Conservation (phyloP, 768 basidiomycete species). For the Collybia mongolica region DNA sequence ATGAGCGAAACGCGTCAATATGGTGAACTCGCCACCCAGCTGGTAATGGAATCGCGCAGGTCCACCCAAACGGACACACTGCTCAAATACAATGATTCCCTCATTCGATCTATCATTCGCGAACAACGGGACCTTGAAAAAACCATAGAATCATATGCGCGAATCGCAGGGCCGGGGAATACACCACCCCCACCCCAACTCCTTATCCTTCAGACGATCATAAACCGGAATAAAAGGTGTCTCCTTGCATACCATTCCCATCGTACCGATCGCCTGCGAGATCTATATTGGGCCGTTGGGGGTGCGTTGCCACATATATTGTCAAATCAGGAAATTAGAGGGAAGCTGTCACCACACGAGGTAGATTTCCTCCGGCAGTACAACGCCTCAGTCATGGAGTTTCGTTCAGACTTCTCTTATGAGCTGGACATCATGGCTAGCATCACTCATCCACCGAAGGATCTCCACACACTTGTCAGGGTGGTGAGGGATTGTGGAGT, state of each 20-base stretch:
- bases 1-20: constrained; percentile 65
- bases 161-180: constrained; percentile 29
- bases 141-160: constrained; percentile 37
- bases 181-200: constrained; percentile 54
- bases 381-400: constrained; percentile 77
- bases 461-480: constrained; percentile 83
- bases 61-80: constrained; percentile 83
- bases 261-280: constrained; percentile 77
- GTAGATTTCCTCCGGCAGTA: constrained; percentile 60
- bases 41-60: constrained; percentile 82
- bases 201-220: constrained; percentile 85
- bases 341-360: constrained; percentile 76
- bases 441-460: constrained; percentile 82
- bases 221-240: constrained; percentile 93
- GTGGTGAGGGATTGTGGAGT: constrained; percentile 89
- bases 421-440: constrained; percentile 87
- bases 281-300: constrained; percentile 88
- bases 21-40: constrained; percentile 85
- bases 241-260: constrained; percentile 91
- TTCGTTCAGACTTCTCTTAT: constrained; percentile 80
- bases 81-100: constrained; percentile 88
- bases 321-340: constrained; percentile 60
- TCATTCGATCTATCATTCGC: constrained; percentile 83
- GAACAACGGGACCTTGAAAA: constrained; percentile 90
- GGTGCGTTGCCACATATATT: constrained; percentile 87